Base-by-base conservation (phyloP, 2,329 filamentous ascomycete genomes). In the Hymenotorrendiella dingleyae region DNA sequence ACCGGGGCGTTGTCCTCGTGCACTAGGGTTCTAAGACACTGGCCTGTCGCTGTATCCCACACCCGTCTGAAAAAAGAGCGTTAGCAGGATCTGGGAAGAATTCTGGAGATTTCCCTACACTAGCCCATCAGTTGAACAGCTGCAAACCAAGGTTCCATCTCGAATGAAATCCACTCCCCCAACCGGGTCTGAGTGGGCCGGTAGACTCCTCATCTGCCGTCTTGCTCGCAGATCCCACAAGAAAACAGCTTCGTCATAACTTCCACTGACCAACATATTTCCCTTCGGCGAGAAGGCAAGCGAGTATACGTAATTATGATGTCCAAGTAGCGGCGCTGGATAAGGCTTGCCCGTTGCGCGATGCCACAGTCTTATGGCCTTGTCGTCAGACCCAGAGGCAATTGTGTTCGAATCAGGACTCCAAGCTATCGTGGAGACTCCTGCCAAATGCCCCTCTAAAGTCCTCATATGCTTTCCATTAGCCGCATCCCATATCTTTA, bases 281-380 rank as follows among this genome's bases (percentile, higher is more conserved):
- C 93, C 93, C 64, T 96, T 97, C 2, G 93, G 93, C n/a, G 87
- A 91, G 64, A 97, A 97, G 5, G 90, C 89, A 24, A 98, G 72
- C 38, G 84, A 88, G 66, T 94, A 95, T 23, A 98, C 83, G 64
- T 97, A 97, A 65, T 94, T 97, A 64, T 96, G 89, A 58, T 98
- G 93, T 2, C 93, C 91, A 19, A 85, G 73, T 52, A 97, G 71
- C 4, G 79, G 76, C 23, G 52, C 57, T 23, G 65, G 67, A 45
- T 72, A 73, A 11, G 75, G 74, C 6, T 73, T 67, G 0, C 75
- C 75, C 17, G 78, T 82, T 14, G 80, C 72, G 6, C 79, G 68
- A 58, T 96, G 86, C 93, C 93, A 98, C 1, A 98, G 70, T 2
- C 93, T 80, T 50, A 98, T 97, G 1, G 85, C 81, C 67, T 98